Evolutionary conservation across 1,284 basidiomycete species (phyloP).

Genomic region (Ceratobasidium sp.): DNA sequence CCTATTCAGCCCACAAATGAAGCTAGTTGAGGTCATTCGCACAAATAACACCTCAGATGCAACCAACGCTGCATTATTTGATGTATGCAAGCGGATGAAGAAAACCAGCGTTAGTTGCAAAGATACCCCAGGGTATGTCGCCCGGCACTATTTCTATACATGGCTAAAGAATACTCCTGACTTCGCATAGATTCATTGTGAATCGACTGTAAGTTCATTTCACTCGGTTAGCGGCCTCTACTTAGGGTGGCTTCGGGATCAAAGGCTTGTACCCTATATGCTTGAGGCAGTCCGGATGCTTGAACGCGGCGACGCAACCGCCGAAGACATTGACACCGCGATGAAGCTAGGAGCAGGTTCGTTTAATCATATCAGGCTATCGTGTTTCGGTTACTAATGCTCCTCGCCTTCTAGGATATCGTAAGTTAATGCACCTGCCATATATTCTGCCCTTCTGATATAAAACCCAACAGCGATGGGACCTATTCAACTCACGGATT

Average conservation of each 20-base stretch:
- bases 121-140: slow-evolving; percentile 55
- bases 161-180: background rate
- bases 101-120: slow-evolving; percentile 61
- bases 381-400: background rate
- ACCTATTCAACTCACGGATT: slow-evolving; percentile 62
- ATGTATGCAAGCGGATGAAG: slow-evolving; percentile 56
- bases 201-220: slow-evolving; percentile 49
- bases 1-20: slow-evolving; percentile 56
- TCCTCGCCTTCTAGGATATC: slow-evolving; percentile 43
- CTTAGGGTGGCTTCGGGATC: background rate
- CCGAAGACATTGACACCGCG: slow-evolving; percentile 62
- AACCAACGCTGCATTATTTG: slow-evolving; percentile 54
- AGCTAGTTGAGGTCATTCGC: slow-evolving; percentile 61
- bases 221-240: background rate
- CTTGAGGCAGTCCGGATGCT: slow-evolving; percentile 63
- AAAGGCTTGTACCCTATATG: slow-evolving; percentile 51
- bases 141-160: background rate
- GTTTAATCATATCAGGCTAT: background rate
- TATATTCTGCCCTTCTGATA: background rate
- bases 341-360: slow-evolving; percentile 65
- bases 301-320: slow-evolving; percentile 61
- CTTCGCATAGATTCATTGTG: slow-evolving; percentile 51
- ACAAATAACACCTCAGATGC: slow-evolving; percentile 56
- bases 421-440: slow-evolving; percentile 30
- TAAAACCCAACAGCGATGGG: slow-evolving; percentile 47